Base-by-base conservation (phyloP, 164 flowering plant species). In the Aristolochia contorta region DNA sequence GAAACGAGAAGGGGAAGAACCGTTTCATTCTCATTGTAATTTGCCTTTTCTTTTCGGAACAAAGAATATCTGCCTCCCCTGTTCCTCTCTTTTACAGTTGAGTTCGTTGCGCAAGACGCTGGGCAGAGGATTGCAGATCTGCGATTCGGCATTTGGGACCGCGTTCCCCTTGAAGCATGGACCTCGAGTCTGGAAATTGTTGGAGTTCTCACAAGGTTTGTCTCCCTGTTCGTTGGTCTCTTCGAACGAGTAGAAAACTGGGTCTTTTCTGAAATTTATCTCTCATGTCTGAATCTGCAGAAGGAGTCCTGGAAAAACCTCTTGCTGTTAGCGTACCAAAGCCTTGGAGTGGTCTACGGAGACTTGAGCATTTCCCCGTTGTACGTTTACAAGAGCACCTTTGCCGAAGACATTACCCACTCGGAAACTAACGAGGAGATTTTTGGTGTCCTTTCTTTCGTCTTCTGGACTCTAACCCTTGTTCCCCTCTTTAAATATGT, bases 401-500 rank as follows among this genome's bases (percentile, higher is more conserved):
- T 86, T 75, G 89, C 93, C 45, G 87, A 82, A 61, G 93, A 86
- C 57, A 84, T 86, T 67, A 76, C 64, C 16, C 96, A 89, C 70
- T 86, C 96, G 15, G 88, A 86, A n/a, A 78, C 91, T 3, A 89
- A 89, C 64, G 94, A 89, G 67, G 94, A 89, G 78, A 89, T 86
- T 58, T 84, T 62, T 56, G 94, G 94, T 16, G 90, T 76, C 69
- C 81, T 84, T 57, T 86, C 93, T 24, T 82, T 86, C 61, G 90
- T 86, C 47, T 86, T 86, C 71, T 86, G 90, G 90, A 86, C 90
- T 32, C 75, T 86, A 21, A 86, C 94, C 61, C 59, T 81, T 21
- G 72, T 86, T 52, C 94, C 90, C 27, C 75, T 86, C 13, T 78
- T 81, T 76, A 86, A 86, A 68, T 86, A 86, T 63, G 89, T 86